Evolutionary conservation across 2,329 filamentous ascomycete genomes (phyloP).

Genomic region (Sarocladiaceae sp.): DNA sequence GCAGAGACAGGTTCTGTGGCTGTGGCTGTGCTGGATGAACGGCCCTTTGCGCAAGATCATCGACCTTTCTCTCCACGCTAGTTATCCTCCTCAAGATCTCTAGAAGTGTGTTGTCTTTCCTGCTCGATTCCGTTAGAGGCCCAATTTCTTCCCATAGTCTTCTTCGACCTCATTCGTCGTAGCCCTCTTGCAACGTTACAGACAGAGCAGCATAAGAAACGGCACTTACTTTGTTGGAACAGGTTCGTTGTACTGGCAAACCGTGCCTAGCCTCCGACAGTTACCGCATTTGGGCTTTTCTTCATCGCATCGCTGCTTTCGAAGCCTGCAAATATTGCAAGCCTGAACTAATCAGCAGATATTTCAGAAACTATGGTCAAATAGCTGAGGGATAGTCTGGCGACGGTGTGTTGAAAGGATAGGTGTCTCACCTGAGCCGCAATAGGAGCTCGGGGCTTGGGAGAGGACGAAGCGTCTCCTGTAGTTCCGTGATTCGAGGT

Average conservation of each 20-base stretch:
- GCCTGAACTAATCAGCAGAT: slow-evolving; percentile 30
- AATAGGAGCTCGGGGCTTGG: slow-evolving; percentile 35
- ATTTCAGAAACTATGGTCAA: no score
- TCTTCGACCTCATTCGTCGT: not conserved
- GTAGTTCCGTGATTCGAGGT: slow-evolving; percentile 27
- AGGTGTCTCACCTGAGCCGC: slow-evolving; percentile 30
- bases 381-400: no score
- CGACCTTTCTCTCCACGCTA: slow-evolving; percentile 51
- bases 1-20: not conserved
- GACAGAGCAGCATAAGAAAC: not conserved
- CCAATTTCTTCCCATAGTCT: slow-evolving; percentile 14
- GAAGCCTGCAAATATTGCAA: slow-evolving; percentile 54
- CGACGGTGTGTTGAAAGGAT: not conserved
- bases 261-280: slow-evolving; percentile 52
- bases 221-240: slow-evolving; percentile 57
- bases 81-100: slow-evolving; percentile 56
- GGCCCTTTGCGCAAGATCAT: slow-evolving; percentile 26
- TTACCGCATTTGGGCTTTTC: slow-evolving; percentile 56
- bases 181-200: not conserved
- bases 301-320: slow-evolving; percentile 64
- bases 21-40: not conserved
- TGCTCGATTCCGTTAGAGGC: no score
- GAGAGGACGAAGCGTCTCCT: slow-evolving; percentile 25
- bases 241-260: slow-evolving; percentile 57
- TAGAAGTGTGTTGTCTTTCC: slow-evolving; percentile 59